Evolutionary conservation across 495 filamentous ascomycete species (phyloP), one percentile per base, ranked within the genome.

Genomic region (Amphirosellinia nigrospora): DNA sequence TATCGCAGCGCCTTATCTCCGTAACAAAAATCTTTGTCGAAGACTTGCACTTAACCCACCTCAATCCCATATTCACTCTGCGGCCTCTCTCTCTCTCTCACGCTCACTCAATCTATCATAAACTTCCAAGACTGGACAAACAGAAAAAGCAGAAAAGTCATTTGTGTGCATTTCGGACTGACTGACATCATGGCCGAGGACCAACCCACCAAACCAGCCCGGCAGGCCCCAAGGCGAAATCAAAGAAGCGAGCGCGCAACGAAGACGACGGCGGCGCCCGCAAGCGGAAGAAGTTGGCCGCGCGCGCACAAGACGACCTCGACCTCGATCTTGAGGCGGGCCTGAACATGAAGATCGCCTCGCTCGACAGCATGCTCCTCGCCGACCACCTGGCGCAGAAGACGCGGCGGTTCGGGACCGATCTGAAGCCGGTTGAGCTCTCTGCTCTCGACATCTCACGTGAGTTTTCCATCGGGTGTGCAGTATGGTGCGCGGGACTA

Each of bases 351-450:
- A 90, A 91, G 0, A 93, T 98, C 77, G 88, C 89, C 34, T 86
- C 88, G 41, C 92, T 99, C 89, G 92, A 97, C 71, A 89, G 86
- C 58, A 86, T 87, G 66, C 82, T 98, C 43, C 78, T 97, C n/a
- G 92, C 94, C 0, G 96, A 98, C 78, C 89, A 97, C 77, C 80
- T 97, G 69, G 89, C 89, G n/a, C 89, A 95, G 75, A 88, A 90
- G 74, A 90, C 90, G 46, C 88, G 87, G 72, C 86, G 89, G n/a
- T 94, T 92, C 72, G 90, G 93, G 36, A 90, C 88, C 43, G 88
- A 94, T 55, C 77, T 98, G 59, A 97, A 90, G 71, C 83, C 87
- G 1, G 87, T 98, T 26, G 96, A 99, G 79, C 80, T 97, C 45
- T 89, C 90, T 67, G 94, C 97, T 79, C 81, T 89, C 70, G 89